phyloP scores from a whole-genome alignment of 1,284 basidiomycete species.

The Sutorius eximius region DNA sequence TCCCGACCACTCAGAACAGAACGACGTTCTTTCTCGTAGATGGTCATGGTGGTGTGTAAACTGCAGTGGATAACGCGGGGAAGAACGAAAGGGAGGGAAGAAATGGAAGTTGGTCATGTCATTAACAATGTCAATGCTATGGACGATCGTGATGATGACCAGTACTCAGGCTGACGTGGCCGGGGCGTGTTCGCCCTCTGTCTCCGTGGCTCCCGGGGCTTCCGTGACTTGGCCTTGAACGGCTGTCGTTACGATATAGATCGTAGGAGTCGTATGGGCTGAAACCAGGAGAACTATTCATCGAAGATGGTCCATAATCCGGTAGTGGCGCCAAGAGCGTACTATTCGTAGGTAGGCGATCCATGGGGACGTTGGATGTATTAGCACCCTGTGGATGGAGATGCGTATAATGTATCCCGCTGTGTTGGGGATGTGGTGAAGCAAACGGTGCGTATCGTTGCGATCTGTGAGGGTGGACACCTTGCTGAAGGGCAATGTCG shows the following conservation, averaged over 20 bases:
- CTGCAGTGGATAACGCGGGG: neutral
- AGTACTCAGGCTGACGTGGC: slow-evolving; percentile 14
- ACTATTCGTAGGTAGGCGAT: slow-evolving; percentile 45
- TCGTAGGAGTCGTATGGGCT: slow-evolving; percentile 23
- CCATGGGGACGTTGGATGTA: slow-evolving; percentile 17
- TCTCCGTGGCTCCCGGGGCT: slow-evolving; percentile 23
- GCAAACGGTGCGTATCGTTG: slow-evolving; percentile 29
- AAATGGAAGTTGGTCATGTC: neutral
- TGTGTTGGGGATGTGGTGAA: slow-evolving; percentile 19
- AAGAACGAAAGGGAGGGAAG: neutral
- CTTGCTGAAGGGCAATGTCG: slow-evolving; percentile 16
- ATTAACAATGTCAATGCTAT: slow-evolving; percentile 1
- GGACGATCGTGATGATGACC: slow-evolving; percentile 11
- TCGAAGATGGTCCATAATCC: slow-evolving; percentile 39
- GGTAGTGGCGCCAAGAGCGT: slow-evolving; percentile 52
- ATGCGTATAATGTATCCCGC: slow-evolving; percentile 15
- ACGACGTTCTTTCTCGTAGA: slow-evolving; percentile 8
- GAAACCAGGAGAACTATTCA: slow-evolving; percentile 10
- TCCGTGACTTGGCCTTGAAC: slow-evolving; percentile 22
- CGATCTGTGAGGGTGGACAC: slow-evolving; percentile 27
- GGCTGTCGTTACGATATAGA: slow-evolving; percentile 19
- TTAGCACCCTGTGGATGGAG: slow-evolving; percentile 13
- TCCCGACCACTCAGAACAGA: slow-evolving; percentile 5
- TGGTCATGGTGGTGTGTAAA: slow-evolving; percentile 4
- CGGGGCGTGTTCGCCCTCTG: slow-evolving; percentile 25